Conservation (phyloP, 1,139 yeast genomes). For the Saccharomyces pastorianus region DNA sequence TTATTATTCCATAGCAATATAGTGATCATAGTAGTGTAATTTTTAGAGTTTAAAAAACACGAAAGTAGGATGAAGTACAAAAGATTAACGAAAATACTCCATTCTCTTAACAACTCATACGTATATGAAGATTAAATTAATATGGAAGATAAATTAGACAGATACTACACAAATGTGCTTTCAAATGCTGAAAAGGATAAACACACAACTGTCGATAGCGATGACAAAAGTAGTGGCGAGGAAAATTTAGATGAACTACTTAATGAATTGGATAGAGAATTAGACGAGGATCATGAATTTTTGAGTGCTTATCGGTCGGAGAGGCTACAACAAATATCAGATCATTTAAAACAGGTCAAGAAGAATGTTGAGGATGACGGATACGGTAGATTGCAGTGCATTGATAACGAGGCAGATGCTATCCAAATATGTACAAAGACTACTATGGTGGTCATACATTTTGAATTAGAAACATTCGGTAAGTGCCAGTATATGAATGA, state of each 20-base stretch:
- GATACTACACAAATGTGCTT: background rate
- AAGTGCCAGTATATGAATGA: conserved; percentile 56
- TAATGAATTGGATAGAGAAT: conserved; percentile 55
- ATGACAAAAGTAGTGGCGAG: conserved; percentile 33
- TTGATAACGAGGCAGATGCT: conserved; percentile 47
- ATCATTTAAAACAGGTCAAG: conserved; percentile 36
- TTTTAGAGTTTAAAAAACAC: background rate
- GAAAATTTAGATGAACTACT: conserved; percentile 42
- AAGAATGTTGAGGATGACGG: conserved; percentile 34
- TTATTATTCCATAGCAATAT: background rate
- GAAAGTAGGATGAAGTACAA: background rate
- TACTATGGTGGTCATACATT: conserved; percentile 49
- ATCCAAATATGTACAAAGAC: conserved; percentile 43
- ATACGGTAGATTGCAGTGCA: conserved; percentile 37
- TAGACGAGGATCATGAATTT: conserved; percentile 46
- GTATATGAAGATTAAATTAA: background rate
- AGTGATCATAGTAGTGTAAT: background rate
- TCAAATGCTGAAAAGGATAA: background rate
- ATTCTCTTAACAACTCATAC: background rate
- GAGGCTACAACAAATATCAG: conserved; percentile 55
- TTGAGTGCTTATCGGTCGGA: conserved; percentile 60
- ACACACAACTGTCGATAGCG: background rate
- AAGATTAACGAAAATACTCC: background rate
- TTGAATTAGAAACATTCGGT: conserved; percentile 52
- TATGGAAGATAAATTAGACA: background rate